Evolutionary conservation across 129 eudicot genomes (phyloP).

Genomic region (Centella asiatica): DNA sequence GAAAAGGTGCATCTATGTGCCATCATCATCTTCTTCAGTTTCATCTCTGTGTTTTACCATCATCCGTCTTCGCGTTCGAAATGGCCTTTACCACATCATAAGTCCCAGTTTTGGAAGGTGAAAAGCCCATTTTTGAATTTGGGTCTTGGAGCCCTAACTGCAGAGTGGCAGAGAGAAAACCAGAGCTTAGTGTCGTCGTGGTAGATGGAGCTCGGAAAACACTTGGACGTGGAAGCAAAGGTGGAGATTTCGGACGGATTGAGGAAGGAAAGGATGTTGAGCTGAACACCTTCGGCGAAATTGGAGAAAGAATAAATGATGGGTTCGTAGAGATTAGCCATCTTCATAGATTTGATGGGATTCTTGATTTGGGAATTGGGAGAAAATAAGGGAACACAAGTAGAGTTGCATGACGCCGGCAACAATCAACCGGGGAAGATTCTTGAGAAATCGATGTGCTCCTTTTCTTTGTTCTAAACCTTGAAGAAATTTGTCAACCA

Average conservation of each 20-base stretch:
- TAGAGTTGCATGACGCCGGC: background rate
- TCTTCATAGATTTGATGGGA: background rate
- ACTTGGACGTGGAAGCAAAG: conserved; percentile 77
- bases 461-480: too few species aligned
- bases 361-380: background rate
- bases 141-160: conserved; percentile 71
- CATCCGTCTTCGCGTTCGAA: too few species aligned
- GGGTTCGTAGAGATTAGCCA: conserved; percentile 29
- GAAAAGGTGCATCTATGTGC: too few species aligned
- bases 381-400: background rate
- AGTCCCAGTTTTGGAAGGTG: conserved; percentile 35
- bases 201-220: conserved; percentile 45
- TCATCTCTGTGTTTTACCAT: too few species aligned
- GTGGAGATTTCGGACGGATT: conserved; percentile 56
- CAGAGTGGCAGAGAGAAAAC: conserved; percentile 82
- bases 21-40: too few species aligned
- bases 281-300: conserved; percentile 94
- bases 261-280: conserved; percentile 76
- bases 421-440: background rate
- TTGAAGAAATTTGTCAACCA: too few species aligned
- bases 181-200: conserved; percentile 52
- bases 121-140: conserved; percentile 66
- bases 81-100: conserved; percentile 42
- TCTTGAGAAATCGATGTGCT: conserved; percentile 5
- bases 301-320: conserved; percentile 34